These are phyloP conservation scores for Fomitopsis pinicola DNA, from an alignment of 1,284 basidiomycete species.

Conservation along the genomic window DNA sequence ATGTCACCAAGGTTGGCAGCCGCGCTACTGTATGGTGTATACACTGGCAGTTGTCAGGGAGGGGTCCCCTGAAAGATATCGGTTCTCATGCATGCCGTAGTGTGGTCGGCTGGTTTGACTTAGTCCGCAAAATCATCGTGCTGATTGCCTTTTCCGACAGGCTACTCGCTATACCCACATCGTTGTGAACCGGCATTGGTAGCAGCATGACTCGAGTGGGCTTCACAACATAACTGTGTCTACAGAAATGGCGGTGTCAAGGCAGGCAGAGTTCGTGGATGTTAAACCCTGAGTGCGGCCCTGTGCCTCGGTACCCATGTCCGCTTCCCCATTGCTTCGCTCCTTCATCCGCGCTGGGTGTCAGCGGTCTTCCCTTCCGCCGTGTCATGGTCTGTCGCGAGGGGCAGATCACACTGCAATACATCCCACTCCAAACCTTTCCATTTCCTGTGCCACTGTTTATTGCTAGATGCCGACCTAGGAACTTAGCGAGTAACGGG, in stretches of 20 bases:
- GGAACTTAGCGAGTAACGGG: neutral
- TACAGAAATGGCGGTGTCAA: too few species aligned
- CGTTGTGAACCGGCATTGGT: too few species aligned
- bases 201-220: too few species aligned
- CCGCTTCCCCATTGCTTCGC: neutral
- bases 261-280: neutral
- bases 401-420: neutral
- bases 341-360: neutral
- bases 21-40: neutral
- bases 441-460: neutral
- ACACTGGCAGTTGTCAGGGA: neutral
- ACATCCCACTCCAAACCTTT: neutral
- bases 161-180: too few species aligned
- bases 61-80: neutral
- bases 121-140: too few species aligned
- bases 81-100: neutral
- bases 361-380: neutral
- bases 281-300: neutral
- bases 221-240: too few species aligned
- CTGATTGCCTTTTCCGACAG: too few species aligned
- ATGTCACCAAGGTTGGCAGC: neutral
- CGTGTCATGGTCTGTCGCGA: neutral
- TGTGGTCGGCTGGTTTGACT: too few species aligned
- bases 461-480: neutral
- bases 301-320: neutral